These are phyloP conservation scores for Penicillium sp. DNA, from an alignment of 2,329 filamentous ascomycete species.

Conservation along the genomic window DNA sequence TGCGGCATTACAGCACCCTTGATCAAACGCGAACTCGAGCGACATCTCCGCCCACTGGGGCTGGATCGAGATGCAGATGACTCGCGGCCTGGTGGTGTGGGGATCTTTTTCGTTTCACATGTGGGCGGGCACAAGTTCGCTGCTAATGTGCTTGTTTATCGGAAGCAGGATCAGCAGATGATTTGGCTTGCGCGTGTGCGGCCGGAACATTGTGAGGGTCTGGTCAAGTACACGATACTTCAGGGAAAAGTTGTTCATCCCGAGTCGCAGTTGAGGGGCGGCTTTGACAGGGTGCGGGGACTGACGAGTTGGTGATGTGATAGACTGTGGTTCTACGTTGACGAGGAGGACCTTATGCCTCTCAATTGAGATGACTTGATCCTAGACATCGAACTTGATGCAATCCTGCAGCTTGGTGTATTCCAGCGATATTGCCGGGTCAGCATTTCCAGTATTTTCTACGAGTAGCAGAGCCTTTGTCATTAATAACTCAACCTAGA, in stretches of 20 bases:
- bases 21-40: constrained; percentile 72
- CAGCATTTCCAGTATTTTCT: not conserved
- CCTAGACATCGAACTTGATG: too few species aligned
- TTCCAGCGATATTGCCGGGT: not conserved
- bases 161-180: constrained; percentile 45
- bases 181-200: constrained; percentile 86
- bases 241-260: constrained; percentile 88
- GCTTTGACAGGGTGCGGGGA: constrained; percentile 70
- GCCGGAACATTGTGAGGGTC: constrained; percentile 82
- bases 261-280: constrained; percentile 72
- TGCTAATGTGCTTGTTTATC: constrained; percentile 84
- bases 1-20: constrained; percentile 86
- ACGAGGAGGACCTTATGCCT: too few species aligned
- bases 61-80: constrained; percentile 77
- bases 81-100: constrained; percentile 75
- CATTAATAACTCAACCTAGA: too few species aligned
- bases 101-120: constrained; percentile 87
- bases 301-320: constrained; percentile 56
- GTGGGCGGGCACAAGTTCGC: constrained; percentile 92
- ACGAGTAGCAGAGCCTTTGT: not conserved
- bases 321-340: not conserved
- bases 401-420: not conserved
- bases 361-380: not conserved
- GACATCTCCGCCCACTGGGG: constrained; percentile 72
- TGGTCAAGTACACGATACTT: constrained; percentile 77